phyloP scores from a whole-genome alignment of 805 yeast species.

The Candida yuanshanica region DNA sequence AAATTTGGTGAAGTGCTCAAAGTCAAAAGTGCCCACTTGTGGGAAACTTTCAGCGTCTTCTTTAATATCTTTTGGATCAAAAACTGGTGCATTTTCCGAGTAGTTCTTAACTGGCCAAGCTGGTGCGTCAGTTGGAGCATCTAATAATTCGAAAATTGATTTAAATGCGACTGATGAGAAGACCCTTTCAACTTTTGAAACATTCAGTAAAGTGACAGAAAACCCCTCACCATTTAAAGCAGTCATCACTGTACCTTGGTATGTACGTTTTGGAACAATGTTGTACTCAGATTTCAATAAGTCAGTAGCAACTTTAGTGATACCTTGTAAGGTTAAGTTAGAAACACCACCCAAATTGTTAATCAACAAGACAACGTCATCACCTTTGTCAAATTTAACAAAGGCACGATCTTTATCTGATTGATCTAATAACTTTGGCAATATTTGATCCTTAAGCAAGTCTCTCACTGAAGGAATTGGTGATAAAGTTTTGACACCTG shows the following conservation, averaged over 20 bases:
- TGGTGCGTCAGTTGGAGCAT: constrained; percentile 69
- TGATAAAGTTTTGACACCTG: constrained; percentile 57
- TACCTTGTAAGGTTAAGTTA: constrained; percentile 67
- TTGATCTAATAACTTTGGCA: constrained; percentile 53
- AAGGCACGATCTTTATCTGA: constrained; percentile 75
- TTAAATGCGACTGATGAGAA: constrained; percentile 22
- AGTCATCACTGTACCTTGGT: constrained; percentile 78
- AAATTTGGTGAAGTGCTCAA: constrained; percentile 27
- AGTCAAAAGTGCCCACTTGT: constrained; percentile 32
- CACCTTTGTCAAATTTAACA: constrained; percentile 59
- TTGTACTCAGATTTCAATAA: constrained; percentile 46
- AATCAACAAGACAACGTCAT: constrained; percentile 64
- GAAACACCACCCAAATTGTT: constrained; percentile 92
- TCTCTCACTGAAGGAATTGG: constrained; percentile 66
- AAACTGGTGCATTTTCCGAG: constrained; percentile 25
- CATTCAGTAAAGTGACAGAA: constrained; percentile 75
- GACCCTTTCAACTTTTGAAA: constrained; percentile 42
- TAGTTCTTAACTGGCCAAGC: constrained; percentile 56
- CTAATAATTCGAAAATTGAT: constrained; percentile 50
- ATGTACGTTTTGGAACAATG: constrained; percentile 60
- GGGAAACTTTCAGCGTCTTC: constrained; percentile 27
- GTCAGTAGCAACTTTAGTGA: constrained; percentile 53
- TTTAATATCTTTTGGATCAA: constrained; percentile 25
- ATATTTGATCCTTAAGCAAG: constrained; percentile 49
- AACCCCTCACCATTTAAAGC: constrained; percentile 92